phyloP scores from a whole-genome alignment of 78 protist species.

The Dictyostelium capitatum region DNA sequence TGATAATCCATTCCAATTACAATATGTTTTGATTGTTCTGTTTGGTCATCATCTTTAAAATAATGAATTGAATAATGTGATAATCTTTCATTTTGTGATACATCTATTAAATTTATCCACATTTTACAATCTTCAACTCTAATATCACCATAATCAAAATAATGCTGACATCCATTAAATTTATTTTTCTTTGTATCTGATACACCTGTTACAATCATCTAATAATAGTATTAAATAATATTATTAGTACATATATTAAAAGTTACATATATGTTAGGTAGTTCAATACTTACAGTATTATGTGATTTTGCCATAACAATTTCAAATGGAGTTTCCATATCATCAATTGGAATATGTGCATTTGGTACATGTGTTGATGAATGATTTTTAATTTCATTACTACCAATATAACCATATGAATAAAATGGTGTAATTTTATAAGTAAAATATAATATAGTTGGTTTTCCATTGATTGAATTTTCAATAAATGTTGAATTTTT shows the following conservation, averaged over 20 bases:
- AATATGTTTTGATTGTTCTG: neutral
- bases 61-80: conserved; percentile 9
- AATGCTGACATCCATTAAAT: conserved; percentile 9
- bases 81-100: conserved; percentile 6
- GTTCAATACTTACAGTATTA: conserved; percentile 2
- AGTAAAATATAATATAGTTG: neutral
- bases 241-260: too few relatives aligned
- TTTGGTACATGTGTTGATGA: neutral
- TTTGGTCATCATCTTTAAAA: neutral
- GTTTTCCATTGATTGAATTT: neutral
- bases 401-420: neutral
- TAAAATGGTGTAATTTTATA: neutral
- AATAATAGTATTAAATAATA: too few relatives aligned
- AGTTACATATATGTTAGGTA: neutral
- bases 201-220: conserved; percentile 7
- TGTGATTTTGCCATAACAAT: neutral
- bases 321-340: neutral
- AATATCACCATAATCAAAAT: conserved; percentile 7
- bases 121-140: conserved; percentile 1
- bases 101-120: conserved; percentile 13
- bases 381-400: neutral
- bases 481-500: neutral
- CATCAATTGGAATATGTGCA: conserved; percentile 9
- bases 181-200: conserved; percentile 8
- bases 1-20: neutral